phyloP scores from a whole-genome alignment of 371 early-diverging fungal genomes.

The Mucor velutinosus region DNA sequence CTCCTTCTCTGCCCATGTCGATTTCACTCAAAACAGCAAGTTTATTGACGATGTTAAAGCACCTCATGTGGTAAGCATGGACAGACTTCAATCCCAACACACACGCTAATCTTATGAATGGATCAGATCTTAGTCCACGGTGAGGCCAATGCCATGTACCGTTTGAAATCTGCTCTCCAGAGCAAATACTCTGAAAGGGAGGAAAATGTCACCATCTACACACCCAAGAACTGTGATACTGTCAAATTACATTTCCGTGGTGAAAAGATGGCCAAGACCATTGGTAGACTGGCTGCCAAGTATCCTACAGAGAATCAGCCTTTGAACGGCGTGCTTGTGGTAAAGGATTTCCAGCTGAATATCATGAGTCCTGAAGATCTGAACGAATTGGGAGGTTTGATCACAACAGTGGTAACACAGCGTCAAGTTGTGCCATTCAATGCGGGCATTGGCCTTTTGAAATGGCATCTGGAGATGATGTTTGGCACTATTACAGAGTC shows the following conservation, averaged over 20 bases:
- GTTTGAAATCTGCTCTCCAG: slow-evolving; percentile 90
- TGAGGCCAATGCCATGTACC: slow-evolving; percentile 98
- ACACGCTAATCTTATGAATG: background rate
- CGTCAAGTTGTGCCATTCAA: slow-evolving; percentile 78
- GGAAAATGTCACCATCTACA: slow-evolving; percentile 84
- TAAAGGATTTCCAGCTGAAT: slow-evolving; percentile 87
- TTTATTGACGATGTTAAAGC: slow-evolving; percentile 98
- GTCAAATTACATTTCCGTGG: slow-evolving; percentile 93
- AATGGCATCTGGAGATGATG: slow-evolving; percentile 91
- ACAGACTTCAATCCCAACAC: background rate
- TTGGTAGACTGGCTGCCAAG: slow-evolving; percentile 81
- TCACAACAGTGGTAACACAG: slow-evolving; percentile 78
- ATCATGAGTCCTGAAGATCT: slow-evolving; percentile 83
- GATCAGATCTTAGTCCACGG: slow-evolving; percentile 96
- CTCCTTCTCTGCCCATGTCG: slow-evolving; percentile 99
- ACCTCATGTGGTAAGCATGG: slow-evolving; percentile 81
- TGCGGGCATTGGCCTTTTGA: slow-evolving; percentile 78
- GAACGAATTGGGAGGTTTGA: slow-evolving; percentile 78
- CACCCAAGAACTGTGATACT: slow-evolving; percentile 95
- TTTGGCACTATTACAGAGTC: slow-evolving; percentile 71
- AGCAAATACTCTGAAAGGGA: slow-evolving; percentile 85
- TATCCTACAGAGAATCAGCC: slow-evolving; percentile 68
- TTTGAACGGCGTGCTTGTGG: slow-evolving; percentile 83
- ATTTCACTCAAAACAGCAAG: slow-evolving; percentile 97
- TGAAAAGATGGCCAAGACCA: slow-evolving; percentile 93